phyloP scores from a whole-genome alignment of 108 stramenopile genomes.

The Nannochloropsis gaditana region DNA sequence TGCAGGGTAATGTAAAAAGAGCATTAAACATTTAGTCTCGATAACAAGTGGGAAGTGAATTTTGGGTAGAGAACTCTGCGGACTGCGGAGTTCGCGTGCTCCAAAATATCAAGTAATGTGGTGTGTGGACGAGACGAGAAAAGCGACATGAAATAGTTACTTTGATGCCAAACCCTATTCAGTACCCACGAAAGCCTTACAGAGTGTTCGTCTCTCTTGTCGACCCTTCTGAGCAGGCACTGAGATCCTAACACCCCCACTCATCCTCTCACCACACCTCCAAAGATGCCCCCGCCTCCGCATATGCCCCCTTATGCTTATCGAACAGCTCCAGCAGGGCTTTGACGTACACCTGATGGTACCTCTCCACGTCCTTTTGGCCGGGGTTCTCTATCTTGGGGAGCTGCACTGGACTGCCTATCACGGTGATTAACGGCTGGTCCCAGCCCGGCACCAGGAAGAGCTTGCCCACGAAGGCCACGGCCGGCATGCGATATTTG shows the following conservation, averaged over 20 bases:
- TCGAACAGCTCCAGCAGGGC: conserved; percentile 10
- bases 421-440: neutral
- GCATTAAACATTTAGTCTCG: too few species aligned
- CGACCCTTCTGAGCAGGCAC: too few species aligned
- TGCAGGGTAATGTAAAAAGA: too few species aligned
- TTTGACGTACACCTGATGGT: neutral
- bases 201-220: too few species aligned
- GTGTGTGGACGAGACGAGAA: too few species aligned
- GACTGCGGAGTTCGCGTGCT: too few species aligned
- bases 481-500: neutral
- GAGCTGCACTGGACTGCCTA: neutral
- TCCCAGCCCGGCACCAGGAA: neutral
- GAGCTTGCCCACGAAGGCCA: conserved; percentile 3
- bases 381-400: neutral
- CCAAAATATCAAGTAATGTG: too few species aligned
- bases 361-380: neutral
- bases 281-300: neutral
- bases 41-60: too few species aligned
- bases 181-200: too few species aligned
- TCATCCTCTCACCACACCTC: neutral
- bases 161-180: too few species aligned
- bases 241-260: neutral
- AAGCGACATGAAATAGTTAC: too few species aligned
- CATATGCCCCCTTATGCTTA: neutral
- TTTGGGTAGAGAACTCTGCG: too few species aligned